Percentiles rank a stretch among this genome's conserved stretches.
Conservation (phyloP, 106 monocot genomes). For the Allium sativum region DNA sequence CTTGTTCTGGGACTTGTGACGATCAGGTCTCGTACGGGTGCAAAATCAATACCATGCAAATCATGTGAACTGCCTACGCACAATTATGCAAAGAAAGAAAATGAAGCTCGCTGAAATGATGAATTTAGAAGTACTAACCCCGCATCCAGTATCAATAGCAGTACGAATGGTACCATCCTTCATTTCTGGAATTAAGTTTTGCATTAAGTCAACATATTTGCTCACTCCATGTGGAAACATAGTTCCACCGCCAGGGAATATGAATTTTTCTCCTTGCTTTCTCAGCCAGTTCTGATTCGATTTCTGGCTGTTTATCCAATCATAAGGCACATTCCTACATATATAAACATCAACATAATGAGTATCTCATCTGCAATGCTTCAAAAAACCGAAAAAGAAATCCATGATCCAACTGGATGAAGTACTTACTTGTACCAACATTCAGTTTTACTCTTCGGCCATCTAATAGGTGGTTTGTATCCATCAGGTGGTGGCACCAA, state of each 20-base stretch:
- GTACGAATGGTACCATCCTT: conserved; percentile 79
- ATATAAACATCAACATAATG: background rate
- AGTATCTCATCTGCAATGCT: background rate
- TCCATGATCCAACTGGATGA: conserved; percentile 67
- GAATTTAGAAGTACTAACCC: conserved; percentile 33
- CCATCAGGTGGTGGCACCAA: conserved; percentile 76
- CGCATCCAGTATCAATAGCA: conserved; percentile 92
- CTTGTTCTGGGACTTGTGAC: too few relatives aligned
- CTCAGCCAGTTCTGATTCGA: conserved; percentile 82
- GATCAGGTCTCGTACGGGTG: too few relatives aligned
- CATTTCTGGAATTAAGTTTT: conserved; percentile 68
- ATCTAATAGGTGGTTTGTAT: conserved; percentile 73
- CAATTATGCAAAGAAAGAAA: too few relatives aligned
- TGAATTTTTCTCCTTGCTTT: conserved; percentile 75
- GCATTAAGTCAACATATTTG: conserved; percentile 72
- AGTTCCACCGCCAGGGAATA: conserved; percentile 80
- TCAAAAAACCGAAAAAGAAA: conserved; percentile 27
- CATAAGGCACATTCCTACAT: conserved; percentile 74
- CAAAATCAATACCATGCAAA: too few relatives aligned
- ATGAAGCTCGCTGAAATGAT: conserved; percentile 13
- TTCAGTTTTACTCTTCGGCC: conserved; percentile 79
- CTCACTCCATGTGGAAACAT: conserved; percentile 80
- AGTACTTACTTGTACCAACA: conserved; percentile 80
- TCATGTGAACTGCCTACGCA: too few relatives aligned
- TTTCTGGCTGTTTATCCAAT: conserved; percentile 83